Percentiles rank a stretch among this genome's conserved stretches.
phyloP scores from a whole-genome alignment of 176 grass and related monocot species.

The Triticum urartu region DNA sequence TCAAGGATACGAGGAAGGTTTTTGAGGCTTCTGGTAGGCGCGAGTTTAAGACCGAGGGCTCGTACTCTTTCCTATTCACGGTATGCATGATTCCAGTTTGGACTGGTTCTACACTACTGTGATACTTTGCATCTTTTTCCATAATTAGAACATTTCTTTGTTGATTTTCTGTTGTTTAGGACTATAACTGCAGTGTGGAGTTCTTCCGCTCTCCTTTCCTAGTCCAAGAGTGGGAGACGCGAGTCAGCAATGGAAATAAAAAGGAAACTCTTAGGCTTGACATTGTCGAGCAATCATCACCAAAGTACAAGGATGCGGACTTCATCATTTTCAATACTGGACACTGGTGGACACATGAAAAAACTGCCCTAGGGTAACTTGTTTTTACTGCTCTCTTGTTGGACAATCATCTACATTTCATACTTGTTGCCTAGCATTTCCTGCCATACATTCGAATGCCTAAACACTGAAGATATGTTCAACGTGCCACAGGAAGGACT shows the following conservation, averaged over 20 bases:
- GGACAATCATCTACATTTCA: constrained; percentile 2
- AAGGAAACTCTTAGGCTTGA: constrained; percentile 96
- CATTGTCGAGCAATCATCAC: constrained; percentile 73
- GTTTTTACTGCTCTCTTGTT: constrained; percentile 29
- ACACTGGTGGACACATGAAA: constrained; percentile 99
- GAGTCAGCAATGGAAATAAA: constrained; percentile 47
- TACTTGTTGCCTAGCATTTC: neutral
- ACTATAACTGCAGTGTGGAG: constrained; percentile 89
- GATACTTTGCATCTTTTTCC: neutral
- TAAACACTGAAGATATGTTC: constrained; percentile 2
- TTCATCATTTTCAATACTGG: constrained; percentile 93
- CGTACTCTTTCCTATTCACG: constrained; percentile 85
- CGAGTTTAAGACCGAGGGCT: constrained; percentile 80
- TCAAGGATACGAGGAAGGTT: constrained; percentile 85
- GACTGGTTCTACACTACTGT: constrained; percentile 7
- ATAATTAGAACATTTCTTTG: constrained; percentile 11
- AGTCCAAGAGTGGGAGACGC: constrained; percentile 83
- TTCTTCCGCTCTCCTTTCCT: constrained; percentile 94
- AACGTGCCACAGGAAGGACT: constrained; percentile 71
- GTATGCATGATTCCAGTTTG: constrained; percentile 33
- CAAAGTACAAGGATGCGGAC: constrained; percentile 89
- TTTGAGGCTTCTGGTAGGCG: constrained; percentile 80
- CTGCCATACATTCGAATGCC: neutral
- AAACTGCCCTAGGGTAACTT: constrained; percentile 83
- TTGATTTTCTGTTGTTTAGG: constrained; percentile 40